phyloP scores from a whole-genome alignment of 225 moss, liverwort and hornwort genomes.

The Climacium dendroides region DNA sequence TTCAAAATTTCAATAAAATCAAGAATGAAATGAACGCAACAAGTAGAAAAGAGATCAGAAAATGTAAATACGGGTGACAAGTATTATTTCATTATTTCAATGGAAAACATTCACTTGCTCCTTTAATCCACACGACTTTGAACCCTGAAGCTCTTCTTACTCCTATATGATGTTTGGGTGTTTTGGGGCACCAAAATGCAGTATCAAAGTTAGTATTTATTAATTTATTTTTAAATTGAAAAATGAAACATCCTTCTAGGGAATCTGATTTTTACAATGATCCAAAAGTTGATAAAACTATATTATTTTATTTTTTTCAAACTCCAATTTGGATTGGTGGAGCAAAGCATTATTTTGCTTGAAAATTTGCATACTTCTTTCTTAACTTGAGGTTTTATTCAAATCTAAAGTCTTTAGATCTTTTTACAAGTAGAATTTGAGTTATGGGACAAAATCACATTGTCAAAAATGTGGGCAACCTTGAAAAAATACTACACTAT shows the following conservation, averaged over 20 bases:
- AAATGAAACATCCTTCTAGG: neutral
- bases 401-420: neutral
- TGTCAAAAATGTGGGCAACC: neutral
- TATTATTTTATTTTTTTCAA: neutral
- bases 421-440: neutral
- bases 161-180: neutral
- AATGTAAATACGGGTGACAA: neutral
- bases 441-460: too few relatives aligned
- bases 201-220: neutral
- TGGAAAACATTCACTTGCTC: neutral
- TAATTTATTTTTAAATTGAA: neutral
- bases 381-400: neutral
- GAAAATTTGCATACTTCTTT: neutral
- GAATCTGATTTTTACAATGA: neutral
- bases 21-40: too few relatives aligned
- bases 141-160: neutral
- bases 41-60: too few relatives aligned
- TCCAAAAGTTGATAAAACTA: neutral
- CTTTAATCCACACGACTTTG: neutral
- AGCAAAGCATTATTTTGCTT: neutral
- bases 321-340: fast-evolving
- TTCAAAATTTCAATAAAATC: too few relatives aligned
- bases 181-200: neutral
- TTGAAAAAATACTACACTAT: neutral
- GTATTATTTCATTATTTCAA: neutral